phyloP scores from a whole-genome alignment of 306 rosid genomes.

The Sindora glabra region DNA sequence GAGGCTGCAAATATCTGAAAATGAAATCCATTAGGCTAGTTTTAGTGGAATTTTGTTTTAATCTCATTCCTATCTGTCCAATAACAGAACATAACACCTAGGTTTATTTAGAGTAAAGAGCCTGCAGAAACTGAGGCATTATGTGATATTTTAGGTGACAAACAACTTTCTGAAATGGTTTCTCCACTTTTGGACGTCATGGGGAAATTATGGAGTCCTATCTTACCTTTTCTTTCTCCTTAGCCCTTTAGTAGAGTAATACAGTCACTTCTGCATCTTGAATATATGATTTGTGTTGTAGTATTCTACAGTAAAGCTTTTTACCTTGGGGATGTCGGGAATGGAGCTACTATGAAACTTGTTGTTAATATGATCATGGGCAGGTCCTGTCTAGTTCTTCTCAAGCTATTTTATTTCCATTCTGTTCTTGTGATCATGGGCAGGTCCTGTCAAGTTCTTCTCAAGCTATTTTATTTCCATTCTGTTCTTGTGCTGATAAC shows the following conservation, averaged over 20 bases:
- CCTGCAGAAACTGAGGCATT: slow-evolving; percentile 24
- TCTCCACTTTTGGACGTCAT: slow-evolving; percentile 72
- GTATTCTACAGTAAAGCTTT: slow-evolving; percentile 70
- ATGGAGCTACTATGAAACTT: slow-evolving; percentile 97
- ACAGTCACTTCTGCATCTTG: not conserved
- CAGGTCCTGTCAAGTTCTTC: slow-evolving; percentile 39
- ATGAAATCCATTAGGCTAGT: not conserved
- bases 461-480: slow-evolving; percentile 7
- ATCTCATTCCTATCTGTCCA: not conserved
- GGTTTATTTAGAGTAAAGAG: slow-evolving; percentile 1
- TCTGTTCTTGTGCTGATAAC: slow-evolving; percentile 7
- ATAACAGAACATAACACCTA: not conserved
- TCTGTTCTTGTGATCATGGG: slow-evolving; percentile 84
- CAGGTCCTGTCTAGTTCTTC: slow-evolving; percentile 39
- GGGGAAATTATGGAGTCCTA: slow-evolving; percentile 68
- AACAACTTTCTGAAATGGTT: slow-evolving; percentile 55
- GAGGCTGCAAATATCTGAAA: slow-evolving; percentile 5
- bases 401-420: slow-evolving; percentile 7
- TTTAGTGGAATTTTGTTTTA: not conserved
- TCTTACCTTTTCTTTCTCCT: not conserved
- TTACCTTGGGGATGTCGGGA: slow-evolving; percentile 90
- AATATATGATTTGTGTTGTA: slow-evolving; percentile 13
- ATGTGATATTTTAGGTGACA: slow-evolving; percentile 67
- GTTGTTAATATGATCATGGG: slow-evolving; percentile 99
- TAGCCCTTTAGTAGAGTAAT: not conserved